Evolutionary conservation across 2,329 filamentous ascomycete genomes (phyloP).

Genomic region (Aspergillus sp.): DNA sequence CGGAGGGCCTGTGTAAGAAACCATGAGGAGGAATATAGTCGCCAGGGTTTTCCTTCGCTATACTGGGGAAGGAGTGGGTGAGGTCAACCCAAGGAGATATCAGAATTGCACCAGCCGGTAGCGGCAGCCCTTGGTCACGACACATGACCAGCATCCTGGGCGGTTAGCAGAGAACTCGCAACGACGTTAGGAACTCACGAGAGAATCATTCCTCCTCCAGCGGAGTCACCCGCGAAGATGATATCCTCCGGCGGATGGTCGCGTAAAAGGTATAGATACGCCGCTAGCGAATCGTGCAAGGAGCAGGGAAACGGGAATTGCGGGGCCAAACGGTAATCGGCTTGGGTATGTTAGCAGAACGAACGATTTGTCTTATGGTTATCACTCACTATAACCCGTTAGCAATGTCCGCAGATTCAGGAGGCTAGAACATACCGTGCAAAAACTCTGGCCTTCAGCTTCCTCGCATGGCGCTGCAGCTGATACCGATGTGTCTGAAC

Average conservation of each 20-base stretch:
- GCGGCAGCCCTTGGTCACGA: constrained; percentile 76
- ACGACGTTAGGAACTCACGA: constrained; percentile 39
- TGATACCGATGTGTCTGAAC: constrained; percentile 98
- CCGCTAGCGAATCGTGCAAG: constrained; percentile 82
- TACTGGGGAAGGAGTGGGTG: constrained; percentile 91
- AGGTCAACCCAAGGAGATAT: constrained; percentile 96
- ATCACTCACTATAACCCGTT: constrained; percentile 24
- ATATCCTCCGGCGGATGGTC: constrained; percentile 78
- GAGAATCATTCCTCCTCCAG: constrained; percentile 86
- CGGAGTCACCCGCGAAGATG: constrained; percentile 86
- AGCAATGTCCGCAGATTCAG: constrained; percentile 11
- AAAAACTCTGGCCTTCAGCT: constrained; percentile 85
- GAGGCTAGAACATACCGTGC: constrained; percentile 54
- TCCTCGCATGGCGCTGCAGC: constrained; percentile 91
- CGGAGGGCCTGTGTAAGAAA: constrained; percentile 86
- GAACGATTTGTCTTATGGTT: neutral
- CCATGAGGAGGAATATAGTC: constrained; percentile 89
- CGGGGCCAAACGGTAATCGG: constrained; percentile 81
- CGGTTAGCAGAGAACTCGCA: constrained; percentile 19
- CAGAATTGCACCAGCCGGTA: constrained; percentile 85
- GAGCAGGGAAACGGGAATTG: constrained; percentile 96
- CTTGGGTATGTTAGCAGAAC: constrained; percentile 17
- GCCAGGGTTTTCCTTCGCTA: constrained; percentile 67
- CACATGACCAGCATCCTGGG: constrained; percentile 68
- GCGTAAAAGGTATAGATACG: constrained; percentile 79